Percentiles rank a stretch among this genome's conserved stretches.
phyloP scores from a whole-genome alignment of 257 asterid genomes.

The Lantana camara region DNA sequence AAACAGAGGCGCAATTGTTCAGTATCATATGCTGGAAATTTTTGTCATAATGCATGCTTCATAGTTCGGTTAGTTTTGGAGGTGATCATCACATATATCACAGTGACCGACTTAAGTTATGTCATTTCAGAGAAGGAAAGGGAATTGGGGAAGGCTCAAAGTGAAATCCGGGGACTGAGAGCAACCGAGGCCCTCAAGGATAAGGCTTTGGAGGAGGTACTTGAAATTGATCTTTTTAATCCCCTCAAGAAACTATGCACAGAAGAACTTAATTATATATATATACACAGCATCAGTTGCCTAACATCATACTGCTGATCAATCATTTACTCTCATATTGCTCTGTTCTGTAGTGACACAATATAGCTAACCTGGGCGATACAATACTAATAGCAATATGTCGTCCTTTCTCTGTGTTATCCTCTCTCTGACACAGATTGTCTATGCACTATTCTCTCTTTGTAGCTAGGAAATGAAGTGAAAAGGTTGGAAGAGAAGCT shows the following conservation, averaged over 20 bases:
- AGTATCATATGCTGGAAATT: not conserved
- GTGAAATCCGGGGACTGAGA: conserved; percentile 69
- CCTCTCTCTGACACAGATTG: not conserved
- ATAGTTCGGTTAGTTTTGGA: not conserved
- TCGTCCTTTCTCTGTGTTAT: not conserved
- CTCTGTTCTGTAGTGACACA: not conserved
- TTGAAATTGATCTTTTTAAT: not conserved
- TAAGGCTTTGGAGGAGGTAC: conserved; percentile 83
- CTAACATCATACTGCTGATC: not conserved
- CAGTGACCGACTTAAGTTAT: not conserved
- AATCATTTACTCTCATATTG: not conserved
- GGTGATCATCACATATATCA: not conserved
- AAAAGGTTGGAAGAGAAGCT: conserved; percentile 62
- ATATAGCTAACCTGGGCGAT: not conserved
- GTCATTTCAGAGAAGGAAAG: conserved; percentile 66
- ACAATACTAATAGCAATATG: too few relatives aligned
- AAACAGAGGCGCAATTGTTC: not conserved
- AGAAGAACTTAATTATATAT: not conserved
- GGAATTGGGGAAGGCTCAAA: conserved; percentile 61
- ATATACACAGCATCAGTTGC: not conserved
- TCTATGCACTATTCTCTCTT: not conserved
- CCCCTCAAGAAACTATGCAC: not conserved
- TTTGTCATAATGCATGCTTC: not conserved
- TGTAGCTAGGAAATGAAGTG: conserved; percentile 63
- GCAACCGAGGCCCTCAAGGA: conserved; percentile 71